Conservation (phyloP, 2,329 filamentous ascomycete species). For the Clonostachys sp. region DNA sequence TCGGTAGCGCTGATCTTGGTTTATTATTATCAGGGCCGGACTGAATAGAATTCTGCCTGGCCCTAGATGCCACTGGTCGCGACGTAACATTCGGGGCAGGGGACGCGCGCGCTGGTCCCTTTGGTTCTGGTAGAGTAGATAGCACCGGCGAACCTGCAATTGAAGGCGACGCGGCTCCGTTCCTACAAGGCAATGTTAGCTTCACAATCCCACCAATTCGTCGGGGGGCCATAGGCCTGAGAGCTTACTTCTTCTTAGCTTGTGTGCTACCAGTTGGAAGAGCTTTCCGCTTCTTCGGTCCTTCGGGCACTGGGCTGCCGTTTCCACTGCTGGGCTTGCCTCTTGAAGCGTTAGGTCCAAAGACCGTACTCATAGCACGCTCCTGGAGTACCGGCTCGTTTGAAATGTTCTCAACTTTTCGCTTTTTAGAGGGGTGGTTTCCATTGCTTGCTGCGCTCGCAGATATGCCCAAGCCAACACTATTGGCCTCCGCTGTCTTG, state of each 20-base stretch:
- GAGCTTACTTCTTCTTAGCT: conserved; percentile 71
- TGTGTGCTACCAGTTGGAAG: conserved; percentile 61
- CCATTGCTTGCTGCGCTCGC: conserved; percentile 46
- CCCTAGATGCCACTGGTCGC: conserved; percentile 64
- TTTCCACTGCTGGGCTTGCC: conserved; percentile 60
- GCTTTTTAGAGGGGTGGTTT: conserved; percentile 64
- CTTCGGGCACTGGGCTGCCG: conserved; percentile 63
- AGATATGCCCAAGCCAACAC: conserved; percentile 62
- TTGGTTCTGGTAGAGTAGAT: conserved; percentile 60
- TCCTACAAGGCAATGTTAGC: conserved; percentile 16
- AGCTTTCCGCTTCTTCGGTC: conserved; percentile 69
- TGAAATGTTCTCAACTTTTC: conserved; percentile 70
- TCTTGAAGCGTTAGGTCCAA: conserved; percentile 46
- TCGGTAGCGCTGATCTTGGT: conserved; percentile 52
- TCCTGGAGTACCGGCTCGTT: conserved; percentile 54
- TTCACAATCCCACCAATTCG: not conserved
- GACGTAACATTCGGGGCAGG: conserved; percentile 53
- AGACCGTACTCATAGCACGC: conserved; percentile 60
- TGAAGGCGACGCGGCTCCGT: conserved; percentile 59
- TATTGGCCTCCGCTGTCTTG: conserved; percentile 51
- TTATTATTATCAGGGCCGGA: conserved; percentile 50
- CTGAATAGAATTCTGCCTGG: conserved; percentile 70
- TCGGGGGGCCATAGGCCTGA: not conserved
- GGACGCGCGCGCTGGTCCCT: conserved; percentile 46
- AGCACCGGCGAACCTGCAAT: conserved; percentile 73